A percentile compares a stretch with the other conserved stretches of the same genome.
phyloP scores from a whole-genome alignment of 2,329 filamentous ascomycete species.

The Nothopassalora personata region DNA sequence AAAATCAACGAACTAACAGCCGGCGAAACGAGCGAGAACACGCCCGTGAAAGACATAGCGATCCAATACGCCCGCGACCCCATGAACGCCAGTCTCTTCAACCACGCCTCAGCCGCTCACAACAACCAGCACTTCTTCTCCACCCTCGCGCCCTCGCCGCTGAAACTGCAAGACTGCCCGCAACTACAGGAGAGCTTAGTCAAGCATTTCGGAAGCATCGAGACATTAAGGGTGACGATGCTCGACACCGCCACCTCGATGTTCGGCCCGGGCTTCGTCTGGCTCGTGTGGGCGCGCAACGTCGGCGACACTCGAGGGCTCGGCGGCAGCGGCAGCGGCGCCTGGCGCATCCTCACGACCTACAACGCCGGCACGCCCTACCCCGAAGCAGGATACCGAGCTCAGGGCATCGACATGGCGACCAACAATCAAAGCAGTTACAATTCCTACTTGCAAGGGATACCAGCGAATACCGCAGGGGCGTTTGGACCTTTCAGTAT shows the following conservation, averaged over 20 bases:
- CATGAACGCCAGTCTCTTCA: slow-evolving; percentile 74
- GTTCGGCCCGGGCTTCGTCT: slow-evolving; percentile 97
- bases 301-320: slow-evolving; percentile 4
- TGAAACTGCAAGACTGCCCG: slow-evolving; percentile 50
- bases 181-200: slow-evolving; percentile 57
- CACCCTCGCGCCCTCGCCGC: slow-evolving; percentile 20
- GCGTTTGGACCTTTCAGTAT: slow-evolving; percentile 34
- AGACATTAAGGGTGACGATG: slow-evolving; percentile 76
- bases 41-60: slow-evolving; percentile 61
- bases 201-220: slow-evolving; percentile 71
- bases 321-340: slow-evolving; percentile 36
- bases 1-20: slow-evolving; percentile 69
- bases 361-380: slow-evolving; percentile 91
- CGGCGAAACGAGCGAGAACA: slow-evolving; percentile 62
- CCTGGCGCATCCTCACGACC: slow-evolving; percentile 69
- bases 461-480: slow-evolving; percentile 36
- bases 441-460: slow-evolving; percentile 17
- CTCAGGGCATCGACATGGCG: slow-evolving; percentile 65
- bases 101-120: slow-evolving; percentile 91
- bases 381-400: slow-evolving; percentile 75
- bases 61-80: slow-evolving; percentile 75
- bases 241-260: slow-evolving; percentile 75
- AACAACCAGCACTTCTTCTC: slow-evolving; percentile 86
- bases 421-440: slow-evolving; percentile 39
- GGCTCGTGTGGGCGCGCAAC: slow-evolving; percentile 62